Evolutionary conservation across 306 rosid genomes (phyloP), one percentile per base, ranked within the genome.

Genomic region (Trifolium fragiferum): DNA sequence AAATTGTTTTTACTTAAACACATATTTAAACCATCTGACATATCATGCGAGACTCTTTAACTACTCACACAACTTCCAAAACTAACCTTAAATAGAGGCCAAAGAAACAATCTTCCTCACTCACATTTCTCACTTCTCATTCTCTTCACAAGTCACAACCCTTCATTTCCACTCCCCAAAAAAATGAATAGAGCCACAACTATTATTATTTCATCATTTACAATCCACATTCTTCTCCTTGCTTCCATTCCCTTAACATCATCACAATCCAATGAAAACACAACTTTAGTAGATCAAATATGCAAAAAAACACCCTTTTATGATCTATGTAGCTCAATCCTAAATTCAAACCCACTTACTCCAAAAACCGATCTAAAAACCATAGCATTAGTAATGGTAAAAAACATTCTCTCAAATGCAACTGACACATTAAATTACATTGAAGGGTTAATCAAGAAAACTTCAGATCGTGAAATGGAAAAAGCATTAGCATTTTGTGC

Each of bases 401-500:
- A 70, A 7, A 38, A 76, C 70, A 78, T 86, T 66, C 41, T 82
- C 11, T 67, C 65, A 40, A 84, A 81, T 44, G 84, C 84, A 43
- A 70, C 25, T 6, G 84, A 76, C 32, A 74, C 86, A 25, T 69
- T 82, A 19, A 69, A n/a, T 4, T 79, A 40, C 83, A 85, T 90
- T 44, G 84, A 84, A 8, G 66, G 73, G 23, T 19, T 84, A 3
- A 79, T 84, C 7, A 83, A 82, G 71, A 46, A 70, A 0, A 68
- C 78, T 19, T 20, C 82, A 11, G 86, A 81, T 18, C 82, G 37
- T 35, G 33, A 61, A 8, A 10, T 86, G 60, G 88, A 88, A 81
- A 81, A 81, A 62, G 76, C 90, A 5, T 76, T 92, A 75, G 92
- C 97, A 4, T 76, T 82, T 66, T 92, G 97, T 76, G 96, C 93